These are phyloP conservation scores for Syzygium aromaticum DNA, from an alignment of 345 rosid genomes.

Conservation along the genomic window DNA sequence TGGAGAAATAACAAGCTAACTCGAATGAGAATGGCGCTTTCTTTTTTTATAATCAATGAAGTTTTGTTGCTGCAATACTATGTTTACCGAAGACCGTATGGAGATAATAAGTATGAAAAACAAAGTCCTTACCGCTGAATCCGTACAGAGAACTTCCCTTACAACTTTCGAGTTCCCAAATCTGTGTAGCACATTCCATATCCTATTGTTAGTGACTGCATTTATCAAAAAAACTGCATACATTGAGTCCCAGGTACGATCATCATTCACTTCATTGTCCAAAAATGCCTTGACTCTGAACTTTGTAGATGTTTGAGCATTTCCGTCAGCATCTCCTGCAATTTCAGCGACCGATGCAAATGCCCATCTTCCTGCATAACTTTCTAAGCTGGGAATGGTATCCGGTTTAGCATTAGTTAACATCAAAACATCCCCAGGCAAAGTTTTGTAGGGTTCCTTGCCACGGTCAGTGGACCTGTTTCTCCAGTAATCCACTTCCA, in stretches of 20 bases:
- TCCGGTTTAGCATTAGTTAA: conserved; percentile 5
- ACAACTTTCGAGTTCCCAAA: background rate
- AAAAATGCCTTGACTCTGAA: background rate
- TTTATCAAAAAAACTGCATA: background rate
- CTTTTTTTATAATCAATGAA: background rate
- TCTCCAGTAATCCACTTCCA: conserved; percentile 6
- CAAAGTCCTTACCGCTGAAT: background rate
- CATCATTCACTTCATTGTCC: background rate
- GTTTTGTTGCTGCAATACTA: background rate
- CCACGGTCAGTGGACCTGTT: background rate
- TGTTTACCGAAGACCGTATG: background rate
- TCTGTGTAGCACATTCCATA: background rate
- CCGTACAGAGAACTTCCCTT: background rate
- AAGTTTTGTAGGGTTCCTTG: conserved; percentile 7
- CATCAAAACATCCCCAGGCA: conserved; percentile 8
- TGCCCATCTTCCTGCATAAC: conserved; percentile 3
- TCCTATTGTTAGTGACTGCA: background rate
- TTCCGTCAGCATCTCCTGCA: background rate
- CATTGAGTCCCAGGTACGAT: background rate
- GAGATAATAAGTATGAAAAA: background rate
- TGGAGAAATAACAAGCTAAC: background rate
- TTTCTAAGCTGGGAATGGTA: background rate
- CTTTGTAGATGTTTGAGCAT: background rate
- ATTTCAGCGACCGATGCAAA: background rate
- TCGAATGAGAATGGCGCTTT: background rate